These are phyloP conservation scores for Aspergillus sp. DNA, from an alignment of 2,329 filamentous ascomycete genomes.

Conservation along the genomic window DNA sequence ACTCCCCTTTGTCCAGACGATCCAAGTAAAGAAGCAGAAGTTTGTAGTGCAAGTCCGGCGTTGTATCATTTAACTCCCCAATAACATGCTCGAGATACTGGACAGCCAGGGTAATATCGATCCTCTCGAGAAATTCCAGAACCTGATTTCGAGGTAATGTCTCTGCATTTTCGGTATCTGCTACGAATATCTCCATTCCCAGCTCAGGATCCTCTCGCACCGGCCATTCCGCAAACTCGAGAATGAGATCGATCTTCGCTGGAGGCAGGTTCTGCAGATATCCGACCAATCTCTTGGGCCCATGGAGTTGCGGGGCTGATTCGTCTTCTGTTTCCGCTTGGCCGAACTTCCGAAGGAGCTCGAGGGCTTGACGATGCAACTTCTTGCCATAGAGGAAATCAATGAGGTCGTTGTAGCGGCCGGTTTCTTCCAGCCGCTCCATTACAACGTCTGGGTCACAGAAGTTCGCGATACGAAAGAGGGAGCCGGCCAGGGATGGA, in stretches of 20 bases:
- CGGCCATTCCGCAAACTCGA: conserved; percentile 89
- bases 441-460: conserved; percentile 95
- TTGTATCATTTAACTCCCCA: conserved; percentile 73
- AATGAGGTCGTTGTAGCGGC: conserved; percentile 87
- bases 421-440: conserved; percentile 80
- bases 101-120: conserved; percentile 66
- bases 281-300: conserved; percentile 73
- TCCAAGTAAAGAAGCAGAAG: conserved; percentile 67
- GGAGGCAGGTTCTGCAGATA: conserved; percentile 88
- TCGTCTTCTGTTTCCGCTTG: conserved; percentile 41
- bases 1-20: conserved; percentile 40
- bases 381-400: conserved; percentile 96
- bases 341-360: conserved; percentile 75
- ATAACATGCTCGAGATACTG: conserved; percentile 88
- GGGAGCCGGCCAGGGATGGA: conserved; percentile 73
- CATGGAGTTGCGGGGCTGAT: conserved; percentile 55
- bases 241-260: conserved; percentile 79
- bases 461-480: conserved; percentile 95
- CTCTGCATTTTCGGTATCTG: conserved; percentile 92
- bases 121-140: conserved; percentile 62
- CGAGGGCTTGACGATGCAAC: conserved; percentile 78
- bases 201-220: conserved; percentile 63
- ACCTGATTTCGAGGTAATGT: conserved; percentile 72
- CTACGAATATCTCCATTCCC: conserved; percentile 88
- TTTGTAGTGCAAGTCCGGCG: conserved; percentile 78